Evolutionary conservation across 2,329 filamentous ascomycete genomes (phyloP), one percentile per base, ranked within the genome.

Genomic region (Pseudocercospora vitis): DNA sequence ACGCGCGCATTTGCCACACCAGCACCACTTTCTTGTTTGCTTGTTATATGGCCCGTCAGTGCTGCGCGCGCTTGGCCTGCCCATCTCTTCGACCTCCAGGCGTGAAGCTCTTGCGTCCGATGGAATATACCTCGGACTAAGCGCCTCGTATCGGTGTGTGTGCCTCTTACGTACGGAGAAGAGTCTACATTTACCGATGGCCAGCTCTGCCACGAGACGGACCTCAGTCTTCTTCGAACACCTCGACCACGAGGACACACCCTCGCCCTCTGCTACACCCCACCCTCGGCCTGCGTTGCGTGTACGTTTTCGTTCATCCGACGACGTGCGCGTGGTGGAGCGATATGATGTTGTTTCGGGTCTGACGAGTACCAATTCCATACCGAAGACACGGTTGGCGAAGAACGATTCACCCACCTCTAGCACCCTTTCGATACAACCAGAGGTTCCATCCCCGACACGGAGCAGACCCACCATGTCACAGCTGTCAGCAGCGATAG

Each of bases 221-320:
- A 55, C 24, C 6, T 55, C 53, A 19, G 21, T 55, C 26, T 48
- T 55, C 23, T 32, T n/a, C n/a, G 53, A 55, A 31, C 48, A 51
- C 26, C 28, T 51, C 16, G 26, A 44, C 24, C 31, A 51, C 46
- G 26, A 29, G 26, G 26, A 11, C 21, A 50, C 52, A 11, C 8
- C 42, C 18, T 52, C 40, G 2, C 24, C 18, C 8, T 49, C 52
- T 37, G 33, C 33, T 46, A 24, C 7, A 39, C 23, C 37, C 16
- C 24, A 48, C 24, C 44, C 28, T 24, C 35, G 53, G 33, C 57
- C 59, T n/a, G 37, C 51, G 16, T 51, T 39, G 12, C 44, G 48
- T n/a, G 62, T 67, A 21, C 61, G 65, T 11, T 67, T 65, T 48
- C 60, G 60, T n/a, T 67, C 60, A 52, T 56, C 59, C 37, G 59